Evolutionary conservation across 176 grass and related monocot species (phyloP), one percentile per base, ranked within the genome.

Genomic region (Pontederia crassipes): DNA sequence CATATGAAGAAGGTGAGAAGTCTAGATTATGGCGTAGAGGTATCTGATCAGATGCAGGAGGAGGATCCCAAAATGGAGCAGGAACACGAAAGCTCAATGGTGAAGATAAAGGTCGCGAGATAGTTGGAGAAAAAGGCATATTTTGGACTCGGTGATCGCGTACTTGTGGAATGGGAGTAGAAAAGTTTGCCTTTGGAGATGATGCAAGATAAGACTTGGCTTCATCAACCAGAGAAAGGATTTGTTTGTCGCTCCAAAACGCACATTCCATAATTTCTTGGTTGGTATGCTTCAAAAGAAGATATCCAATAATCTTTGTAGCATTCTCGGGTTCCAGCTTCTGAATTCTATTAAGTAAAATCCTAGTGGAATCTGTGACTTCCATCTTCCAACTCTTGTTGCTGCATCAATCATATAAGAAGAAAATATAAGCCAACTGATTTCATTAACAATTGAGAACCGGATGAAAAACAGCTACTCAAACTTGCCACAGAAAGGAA

Each of bases 201-300:
- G 71, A 65, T 15, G 70, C 49, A 49, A 79, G 68, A 65, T 66
- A 72, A 48, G 62, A 65, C 48, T 59, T 82, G 11, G 64, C 73
- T 69, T 80, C 73, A 49, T 58, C 14, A 51, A 90, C 72, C 63
- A 83, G 67, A 14, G 62, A 63, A 0, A 65, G 54, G 24, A 93
- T 71, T 47, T 71, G 10, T 10, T 64, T 77, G 17, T 84, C 78
- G 3, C 54, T 15, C 15, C 60, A 55, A 18, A 57, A 11, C 11
- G 76, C 75, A 59, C 63, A 79, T 1, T 54, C 13, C 12, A 57
- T 11, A 1, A 74, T 61, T 69, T 87, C 79, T 62, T 32, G 11
- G 4, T 17, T 18, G 3, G 32, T 59, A 54, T 70, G 45, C 14
- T 52, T 17, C 57, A 58, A 11, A 1, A 77, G n/a, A 17, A 84